Percentiles rank a stretch among this genome's conserved stretches.
These are phyloP conservation scores for Globisporangium paroecandrum DNA, from an alignment of 352 stramenopile genomes.

Conservation along the genomic window DNA sequence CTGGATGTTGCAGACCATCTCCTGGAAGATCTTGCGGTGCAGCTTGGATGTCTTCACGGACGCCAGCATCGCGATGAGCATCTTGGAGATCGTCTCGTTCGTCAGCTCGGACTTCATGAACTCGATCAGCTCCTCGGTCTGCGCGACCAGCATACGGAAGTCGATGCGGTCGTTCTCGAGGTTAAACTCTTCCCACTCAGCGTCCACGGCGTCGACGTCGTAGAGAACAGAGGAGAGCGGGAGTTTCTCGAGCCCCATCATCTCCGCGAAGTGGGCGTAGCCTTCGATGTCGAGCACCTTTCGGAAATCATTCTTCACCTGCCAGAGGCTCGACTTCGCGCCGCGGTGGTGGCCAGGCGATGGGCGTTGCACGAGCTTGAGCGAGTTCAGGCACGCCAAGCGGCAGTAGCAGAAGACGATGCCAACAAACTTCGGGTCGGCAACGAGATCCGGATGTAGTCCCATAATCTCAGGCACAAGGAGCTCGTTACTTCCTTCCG, in stretches of 20 bases:
- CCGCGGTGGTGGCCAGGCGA: conserved; percentile 41
- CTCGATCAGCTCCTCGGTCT: conserved; percentile 59
- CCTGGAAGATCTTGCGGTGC: conserved; percentile 86
- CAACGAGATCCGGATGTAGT: conserved; percentile 66
- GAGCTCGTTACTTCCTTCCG: conserved; percentile 25
- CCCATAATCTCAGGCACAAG: conserved; percentile 73
- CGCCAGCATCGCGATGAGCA: conserved; percentile 80
- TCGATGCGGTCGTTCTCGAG: conserved; percentile 85
- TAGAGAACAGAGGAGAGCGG: conserved; percentile 5
- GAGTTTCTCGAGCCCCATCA: conserved; percentile 65
- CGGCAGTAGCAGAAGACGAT: conserved; percentile 83
- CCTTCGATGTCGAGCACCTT: conserved; percentile 80
- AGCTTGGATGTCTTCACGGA: conserved; percentile 85
- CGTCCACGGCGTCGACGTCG: conserved; percentile 46
- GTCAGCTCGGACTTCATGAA: conserved; percentile 63
- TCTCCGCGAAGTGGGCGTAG: conserved; percentile 64
- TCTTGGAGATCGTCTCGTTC: conserved; percentile 79
- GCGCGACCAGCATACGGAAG: conserved; percentile 72
- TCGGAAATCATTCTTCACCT: conserved; percentile 81
- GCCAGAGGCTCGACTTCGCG: conserved; percentile 71
- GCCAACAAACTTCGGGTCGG: conserved; percentile 70
- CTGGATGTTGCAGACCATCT: conserved; percentile 87
- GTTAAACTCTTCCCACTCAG: conserved; percentile 86
- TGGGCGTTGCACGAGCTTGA: conserved; percentile 70
- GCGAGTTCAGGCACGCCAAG: conserved; percentile 76